Evolutionary conservation across 192 early-diverging fungal genomes (phyloP).

Genomic region (Dissophora ornata): DNA sequence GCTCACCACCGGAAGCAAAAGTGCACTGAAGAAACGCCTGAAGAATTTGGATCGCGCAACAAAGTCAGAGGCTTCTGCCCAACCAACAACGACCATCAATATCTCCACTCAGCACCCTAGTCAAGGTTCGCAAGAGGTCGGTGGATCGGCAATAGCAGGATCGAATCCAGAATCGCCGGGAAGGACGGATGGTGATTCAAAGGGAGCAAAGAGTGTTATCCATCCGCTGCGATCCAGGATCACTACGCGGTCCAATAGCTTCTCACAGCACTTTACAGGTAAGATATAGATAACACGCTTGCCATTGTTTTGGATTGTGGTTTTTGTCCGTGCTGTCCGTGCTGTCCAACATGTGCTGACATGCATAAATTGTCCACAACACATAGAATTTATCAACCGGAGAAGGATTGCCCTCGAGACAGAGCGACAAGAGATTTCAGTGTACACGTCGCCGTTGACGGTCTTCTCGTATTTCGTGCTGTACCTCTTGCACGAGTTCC

Average conservation of each 20-base stretch:
- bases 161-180: not conserved
- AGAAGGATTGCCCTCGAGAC: constrained; percentile 51
- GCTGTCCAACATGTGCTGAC: no score
- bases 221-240: constrained; percentile 28
- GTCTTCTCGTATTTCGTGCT: constrained; percentile 60
- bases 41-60: constrained; percentile 28
- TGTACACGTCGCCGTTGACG: constrained; percentile 61
- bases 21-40: constrained; percentile 31
- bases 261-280: constrained; percentile 52
- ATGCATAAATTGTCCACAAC: not conserved
- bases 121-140: not conserved
- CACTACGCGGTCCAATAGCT: constrained; percentile 43
- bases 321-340: not conserved
- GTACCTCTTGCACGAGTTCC: constrained; percentile 56
- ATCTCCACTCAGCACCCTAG: constrained; percentile 3
- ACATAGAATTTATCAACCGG: constrained; percentile 49
- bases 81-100: constrained; percentile 16
- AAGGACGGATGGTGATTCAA: not conserved
- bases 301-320: not conserved
- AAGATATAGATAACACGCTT: not conserved
- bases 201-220: constrained; percentile 1
- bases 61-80: not conserved
- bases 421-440: constrained; percentile 55
- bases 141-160: not conserved
- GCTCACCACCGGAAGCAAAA: constrained; percentile 38